Conservation (phyloP, 345 rosid species). For the Gossypioides kirkii region DNA sequence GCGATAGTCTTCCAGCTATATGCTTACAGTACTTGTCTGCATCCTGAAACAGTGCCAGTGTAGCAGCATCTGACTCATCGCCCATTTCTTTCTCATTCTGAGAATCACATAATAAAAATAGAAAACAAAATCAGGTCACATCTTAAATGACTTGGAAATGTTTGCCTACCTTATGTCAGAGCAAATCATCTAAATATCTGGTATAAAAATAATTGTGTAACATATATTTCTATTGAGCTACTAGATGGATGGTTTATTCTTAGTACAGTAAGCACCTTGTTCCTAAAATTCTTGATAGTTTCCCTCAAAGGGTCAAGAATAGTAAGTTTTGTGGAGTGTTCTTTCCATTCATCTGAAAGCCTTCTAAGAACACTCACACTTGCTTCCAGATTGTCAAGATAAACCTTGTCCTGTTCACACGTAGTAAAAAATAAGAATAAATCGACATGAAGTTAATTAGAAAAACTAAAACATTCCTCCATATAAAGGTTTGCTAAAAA, state of each 20-base stretch:
- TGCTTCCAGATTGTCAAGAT: slow-evolving; percentile 53
- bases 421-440: not conserved
- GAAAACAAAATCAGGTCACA: not conserved
- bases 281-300: slow-evolving; percentile 48
- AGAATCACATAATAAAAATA: slow-evolving; percentile 17
- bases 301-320: slow-evolving; percentile 42
- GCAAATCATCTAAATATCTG: not conserved
- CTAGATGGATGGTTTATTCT: not conserved
- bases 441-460: not conserved
- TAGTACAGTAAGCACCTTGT: slow-evolving; percentile 38
- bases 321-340: slow-evolving; percentile 40
- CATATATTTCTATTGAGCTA: not conserved
- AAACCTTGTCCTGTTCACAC: slow-evolving; percentile 50
- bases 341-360: slow-evolving; percentile 59
- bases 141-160: not conserved
- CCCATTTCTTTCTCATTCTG: slow-evolving; percentile 57
- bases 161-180: not conserved
- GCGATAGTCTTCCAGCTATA: slow-evolving; percentile 40
- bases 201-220: not conserved
- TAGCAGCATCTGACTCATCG: slow-evolving; percentile 28
- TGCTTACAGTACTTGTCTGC: slow-evolving; percentile 58
- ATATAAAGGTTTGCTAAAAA: slow-evolving; percentile 4
- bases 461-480: not conserved
- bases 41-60: slow-evolving; percentile 31
- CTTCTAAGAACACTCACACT: slow-evolving; percentile 49